These are phyloP conservation scores for Neopestalotiopsis sp. DNA, from an alignment of 2,329 filamentous ascomycete genomes.

Conservation along the genomic window DNA sequence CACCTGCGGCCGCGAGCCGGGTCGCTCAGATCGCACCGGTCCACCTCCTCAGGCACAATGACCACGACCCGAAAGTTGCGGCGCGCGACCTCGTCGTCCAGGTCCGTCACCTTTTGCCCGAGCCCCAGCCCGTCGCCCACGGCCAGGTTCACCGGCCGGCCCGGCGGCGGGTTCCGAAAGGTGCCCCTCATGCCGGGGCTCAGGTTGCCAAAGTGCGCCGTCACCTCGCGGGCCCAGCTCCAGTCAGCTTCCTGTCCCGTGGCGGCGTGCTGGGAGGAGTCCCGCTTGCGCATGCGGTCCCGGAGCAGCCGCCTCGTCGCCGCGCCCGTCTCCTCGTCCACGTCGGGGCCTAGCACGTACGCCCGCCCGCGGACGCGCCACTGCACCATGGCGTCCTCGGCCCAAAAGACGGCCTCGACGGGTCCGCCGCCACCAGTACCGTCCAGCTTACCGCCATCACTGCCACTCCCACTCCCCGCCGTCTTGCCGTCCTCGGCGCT, in stretches of 20 bases:
- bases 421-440: constrained; percentile 69
- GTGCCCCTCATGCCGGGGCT: constrained; percentile 79
- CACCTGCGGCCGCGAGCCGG: constrained; percentile 68
- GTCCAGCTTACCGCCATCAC: constrained; percentile 45
- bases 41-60: constrained; percentile 78
- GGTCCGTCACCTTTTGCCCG: constrained; percentile 71
- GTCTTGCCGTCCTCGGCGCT: constrained; percentile 46
- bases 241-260: constrained; percentile 57
- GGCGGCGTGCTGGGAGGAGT: constrained; percentile 7
- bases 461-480: neutral
- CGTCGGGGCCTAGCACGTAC: constrained; percentile 75
- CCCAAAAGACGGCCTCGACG: constrained; percentile 78
- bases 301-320: constrained; percentile 66
- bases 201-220: constrained; percentile 88
- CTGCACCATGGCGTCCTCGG: constrained; percentile 72
- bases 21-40: constrained; percentile 74
- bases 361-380: constrained; percentile 84
- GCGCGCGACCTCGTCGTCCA: constrained; percentile 74
- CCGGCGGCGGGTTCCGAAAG: constrained; percentile 76
- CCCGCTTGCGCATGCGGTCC: constrained; percentile 63
- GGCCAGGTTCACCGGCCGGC: constrained; percentile 61
- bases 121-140: constrained; percentile 48
- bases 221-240: constrained; percentile 82
- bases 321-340: constrained; percentile 55
- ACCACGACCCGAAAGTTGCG: constrained; percentile 84